Evolutionary conservation across 2,329 filamentous ascomycete genomes (phyloP), one percentile per base, ranked within the genome.

Genomic region (Exophiala viscosa): DNA sequence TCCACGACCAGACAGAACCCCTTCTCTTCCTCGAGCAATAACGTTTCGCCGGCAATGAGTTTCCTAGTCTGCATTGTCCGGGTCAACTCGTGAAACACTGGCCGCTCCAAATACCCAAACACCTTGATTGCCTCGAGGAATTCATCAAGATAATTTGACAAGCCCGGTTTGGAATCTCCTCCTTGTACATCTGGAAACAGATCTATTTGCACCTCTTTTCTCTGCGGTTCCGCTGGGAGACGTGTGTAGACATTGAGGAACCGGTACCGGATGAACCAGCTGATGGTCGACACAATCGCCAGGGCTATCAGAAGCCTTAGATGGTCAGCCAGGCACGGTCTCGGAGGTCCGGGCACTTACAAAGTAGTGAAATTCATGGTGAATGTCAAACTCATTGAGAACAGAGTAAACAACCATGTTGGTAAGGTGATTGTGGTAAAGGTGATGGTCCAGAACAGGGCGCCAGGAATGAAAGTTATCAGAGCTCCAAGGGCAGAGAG

Each of bases 51-150:
- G 4, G 93, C 92, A 64, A 97, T 95, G 45, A 99, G 78, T 71
- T 96, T 96, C 63, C 90, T 81, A 15, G 95, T 99, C 74, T 99
- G 93, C 93, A 99, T 99, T 54, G 91, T 96, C 54, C 93, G 80
- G 0, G 93, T 99, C 63, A 99, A 81, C 71, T 99, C 93, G 66
- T 99, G 95, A 66, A 99, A 99, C 38, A 99, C 93, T 0, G 93
- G 90, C 20, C 93, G 84, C 69, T 99, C 93, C 39, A 99, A 76
- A 66, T 97, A 99, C 7, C 93, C 93, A 72, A 99, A 99, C 52
- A 99, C 93, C 71, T 97, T 99, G 75, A 99, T 99, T 28, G 95
- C 93, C 67, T 91, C 97, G 17, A 99, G 76, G 64, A 99, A 99
- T 69, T 99, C 95, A 70, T 99, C 93, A 20, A 99, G 78, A 63